Conservation (phyloP, 2,329 filamentous ascomycete genomes). For the Aspergillus melleus region DNA sequence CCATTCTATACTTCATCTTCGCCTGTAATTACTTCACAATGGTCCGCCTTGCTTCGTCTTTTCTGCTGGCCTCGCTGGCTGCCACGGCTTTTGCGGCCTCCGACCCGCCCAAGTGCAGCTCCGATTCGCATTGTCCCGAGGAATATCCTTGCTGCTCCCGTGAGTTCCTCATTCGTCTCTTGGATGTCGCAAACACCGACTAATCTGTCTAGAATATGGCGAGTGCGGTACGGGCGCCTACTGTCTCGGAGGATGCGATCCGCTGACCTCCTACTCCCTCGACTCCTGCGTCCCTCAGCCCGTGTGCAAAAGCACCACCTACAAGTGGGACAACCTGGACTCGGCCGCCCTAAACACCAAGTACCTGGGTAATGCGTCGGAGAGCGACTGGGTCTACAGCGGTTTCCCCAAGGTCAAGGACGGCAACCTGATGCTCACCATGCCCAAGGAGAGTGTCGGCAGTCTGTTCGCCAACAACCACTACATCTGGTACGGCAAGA, state of each 20-base stretch:
- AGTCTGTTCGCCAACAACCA: conserved; percentile 80
- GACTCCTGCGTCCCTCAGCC: conserved; percentile 84
- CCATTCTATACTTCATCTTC: not conserved
- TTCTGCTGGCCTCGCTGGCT: conserved; percentile 36
- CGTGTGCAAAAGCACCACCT: conserved; percentile 72
- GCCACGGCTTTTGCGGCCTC: conserved; percentile 32
- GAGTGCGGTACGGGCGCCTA: conserved; percentile 91
- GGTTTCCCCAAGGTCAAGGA: conserved; percentile 66
- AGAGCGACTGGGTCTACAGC: conserved; percentile 84
- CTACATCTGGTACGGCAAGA: conserved; percentile 97
- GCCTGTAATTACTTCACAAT: conserved; percentile 25
- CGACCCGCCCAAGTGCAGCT: conserved; percentile 36
- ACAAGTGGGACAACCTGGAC: conserved; percentile 72
- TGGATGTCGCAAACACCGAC: not conserved
- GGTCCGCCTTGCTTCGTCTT: conserved; percentile 36
- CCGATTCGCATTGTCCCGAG: conserved; percentile 65
- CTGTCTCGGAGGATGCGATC: conserved; percentile 94
- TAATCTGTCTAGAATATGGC: conserved; percentile 69
- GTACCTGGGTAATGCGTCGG: conserved; percentile 81
- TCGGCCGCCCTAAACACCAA: conserved; percentile 69
- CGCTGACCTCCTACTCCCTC: conserved; percentile 76
- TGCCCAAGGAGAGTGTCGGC: conserved; percentile 81
- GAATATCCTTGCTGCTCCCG: conserved; percentile 76
- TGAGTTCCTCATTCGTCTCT: conserved; percentile 50
- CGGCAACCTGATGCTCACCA: conserved; percentile 77